These are phyloP conservation scores for Carex cristatella DNA, from an alignment of 176 grass and related monocot genomes.

Conservation along the genomic window DNA sequence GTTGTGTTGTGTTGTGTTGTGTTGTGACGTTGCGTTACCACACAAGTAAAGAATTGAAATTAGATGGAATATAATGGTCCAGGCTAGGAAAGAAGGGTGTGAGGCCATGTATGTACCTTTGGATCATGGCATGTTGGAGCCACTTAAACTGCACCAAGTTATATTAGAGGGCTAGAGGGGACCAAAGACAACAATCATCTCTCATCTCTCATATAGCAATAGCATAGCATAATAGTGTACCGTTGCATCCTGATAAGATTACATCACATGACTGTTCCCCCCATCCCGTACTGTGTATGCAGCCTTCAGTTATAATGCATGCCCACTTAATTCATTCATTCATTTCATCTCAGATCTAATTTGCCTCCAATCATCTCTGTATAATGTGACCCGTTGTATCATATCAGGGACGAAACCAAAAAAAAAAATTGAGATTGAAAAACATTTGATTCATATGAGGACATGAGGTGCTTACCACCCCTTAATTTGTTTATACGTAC, in stretches of 20 bases:
- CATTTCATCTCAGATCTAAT: not conserved
- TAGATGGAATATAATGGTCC: not conserved
- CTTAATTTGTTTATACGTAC: no score
- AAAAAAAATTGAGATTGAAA: no score
- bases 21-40: not conserved
- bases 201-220: not conserved
- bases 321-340: not conserved
- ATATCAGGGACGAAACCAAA: no score
- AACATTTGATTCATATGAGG: no score
- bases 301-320: not conserved
- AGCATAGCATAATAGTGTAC: slow-evolving; percentile 4
- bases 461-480: no score
- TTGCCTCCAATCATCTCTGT: not conserved
- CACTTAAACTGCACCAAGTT: slow-evolving; percentile 8
- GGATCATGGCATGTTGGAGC: slow-evolving; percentile 17
- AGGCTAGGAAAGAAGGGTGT: not conserved
- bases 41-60: not conserved
- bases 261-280: slow-evolving; percentile 17
- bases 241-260: slow-evolving; percentile 19
- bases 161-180: not conserved
- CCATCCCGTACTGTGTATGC: slow-evolving; percentile 11
- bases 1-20: not conserved
- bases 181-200: not conserved
- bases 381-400: not conserved
- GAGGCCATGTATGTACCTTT: slow-evolving; percentile 14